A percentile compares a stretch with the other conserved stretches of the same genome.
Evolutionary conservation across 768 basidiomycete genomes (phyloP).

Genomic region (Collybia nuda): DNA sequence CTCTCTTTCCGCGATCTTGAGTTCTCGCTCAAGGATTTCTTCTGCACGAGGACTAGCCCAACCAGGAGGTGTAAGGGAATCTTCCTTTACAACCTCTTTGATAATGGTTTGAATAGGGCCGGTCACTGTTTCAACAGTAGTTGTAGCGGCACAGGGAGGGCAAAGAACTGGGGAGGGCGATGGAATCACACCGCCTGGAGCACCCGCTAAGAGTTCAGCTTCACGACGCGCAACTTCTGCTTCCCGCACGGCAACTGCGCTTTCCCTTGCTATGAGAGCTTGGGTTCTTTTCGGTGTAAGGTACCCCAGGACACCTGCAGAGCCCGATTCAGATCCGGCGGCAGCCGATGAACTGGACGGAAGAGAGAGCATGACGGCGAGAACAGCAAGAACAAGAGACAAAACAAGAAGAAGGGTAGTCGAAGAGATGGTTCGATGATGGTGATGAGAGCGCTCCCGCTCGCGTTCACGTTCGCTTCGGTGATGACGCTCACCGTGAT

Average conservation of each 20-base stretch:
- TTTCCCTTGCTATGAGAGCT: slow-evolving; percentile 76
- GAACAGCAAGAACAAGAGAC: slow-evolving; percentile 81
- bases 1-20: slow-evolving; percentile 82
- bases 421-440: slow-evolving; percentile 84
- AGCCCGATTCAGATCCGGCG: slow-evolving; percentile 34
- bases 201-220: slow-evolving; percentile 80
- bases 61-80: slow-evolving; percentile 74
- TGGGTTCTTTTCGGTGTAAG: slow-evolving; percentile 83
- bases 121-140: slow-evolving; percentile 54
- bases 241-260: slow-evolving; percentile 77
- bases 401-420: slow-evolving; percentile 86
- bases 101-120: slow-evolving; percentile 75
- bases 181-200: slow-evolving; percentile 77
- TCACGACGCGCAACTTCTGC: slow-evolving; percentile 89
- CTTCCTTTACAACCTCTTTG: slow-evolving; percentile 85
- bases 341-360: slow-evolving; percentile 52
- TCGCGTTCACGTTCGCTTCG: slow-evolving; percentile 52
- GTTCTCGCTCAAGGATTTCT: slow-evolving; percentile 81
- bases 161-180: slow-evolving; percentile 52
- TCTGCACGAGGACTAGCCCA: slow-evolving; percentile 79
- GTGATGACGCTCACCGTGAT: slow-evolving; percentile 62
- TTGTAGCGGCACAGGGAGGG: slow-evolving; percentile 54
- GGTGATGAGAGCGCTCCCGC: slow-evolving; percentile 63
- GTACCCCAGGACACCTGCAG: slow-evolving; percentile 65
- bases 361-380: slow-evolving; percentile 89